Base-by-base conservation (phyloP, 345 rosid species). In the Salix suchowensis region DNA sequence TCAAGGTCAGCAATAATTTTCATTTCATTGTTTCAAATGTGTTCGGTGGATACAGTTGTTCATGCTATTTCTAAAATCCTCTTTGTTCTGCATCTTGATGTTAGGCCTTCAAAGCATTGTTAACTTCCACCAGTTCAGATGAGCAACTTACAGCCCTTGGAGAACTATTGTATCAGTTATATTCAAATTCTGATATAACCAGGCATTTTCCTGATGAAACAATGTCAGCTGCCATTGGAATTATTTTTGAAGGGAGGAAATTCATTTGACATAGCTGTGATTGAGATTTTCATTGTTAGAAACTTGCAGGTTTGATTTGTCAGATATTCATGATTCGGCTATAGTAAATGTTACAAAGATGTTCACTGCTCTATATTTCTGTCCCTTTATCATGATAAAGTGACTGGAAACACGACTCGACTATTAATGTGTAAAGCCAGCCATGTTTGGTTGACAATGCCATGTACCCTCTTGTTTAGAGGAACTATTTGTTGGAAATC, bases 91-190 rank as follows among this genome's bases (percentile, higher is more conserved):
- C 55, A 62, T 32, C 61, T 82, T 78, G 40, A 24, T 78, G 15
- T 58, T 78, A 96, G 99, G 92, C 94, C 71, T 96, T 96, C 75
- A 96, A 96, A 88, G 97, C 99, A 9, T 85, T 96, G 78, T 82
- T 96, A 71, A 88, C 99, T 21, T 90, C 99, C 12, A 83, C 88
- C 36, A 76, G 79, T 76, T 96, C 98, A 79, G 97, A 90, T 65
- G 99, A 94, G 46, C 99, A 96, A 71, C 93, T 96, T 39, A 85
- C 92, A 1, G 88, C 99, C 74, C 94, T 96, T 50, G 99, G 99
- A 73, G 99, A 95, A 79, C 88, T 96, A 77, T 81, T 94, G 72
- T 96, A 96, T 86, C 98, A 93, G 99, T 98, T 91, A 84, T 71
- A 11, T 24, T n/a, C 7, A 46, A 74, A 74, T 40, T 40, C 67